These are phyloP conservation scores for Debaryomycetaceae sp. DNA, from an alignment of 1,139 yeast species.

Conservation along the genomic window DNA sequence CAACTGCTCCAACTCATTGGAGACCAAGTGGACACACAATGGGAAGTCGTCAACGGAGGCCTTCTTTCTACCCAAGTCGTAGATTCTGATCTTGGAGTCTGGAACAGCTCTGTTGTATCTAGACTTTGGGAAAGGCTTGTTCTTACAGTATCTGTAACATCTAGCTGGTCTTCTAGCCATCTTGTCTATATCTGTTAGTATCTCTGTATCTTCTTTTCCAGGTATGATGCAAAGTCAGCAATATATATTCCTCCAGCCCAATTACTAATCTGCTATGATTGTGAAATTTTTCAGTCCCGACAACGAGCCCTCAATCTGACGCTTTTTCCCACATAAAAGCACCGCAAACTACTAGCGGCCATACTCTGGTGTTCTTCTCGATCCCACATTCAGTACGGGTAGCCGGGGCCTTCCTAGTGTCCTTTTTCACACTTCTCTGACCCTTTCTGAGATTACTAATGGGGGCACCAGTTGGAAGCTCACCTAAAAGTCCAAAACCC, in stretches of 20 bases:
- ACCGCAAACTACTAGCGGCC: too few relatives aligned
- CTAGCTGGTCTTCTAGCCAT: conserved; percentile 99
- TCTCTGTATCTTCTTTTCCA: not conserved
- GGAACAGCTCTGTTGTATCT: conserved; percentile 99
- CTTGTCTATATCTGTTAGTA: conserved; percentile 50
- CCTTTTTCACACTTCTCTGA: not conserved
- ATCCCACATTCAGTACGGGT: too few relatives aligned
- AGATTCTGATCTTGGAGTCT: conserved; percentile 98
- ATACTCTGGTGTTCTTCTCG: too few relatives aligned
- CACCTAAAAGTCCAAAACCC: not conserved
- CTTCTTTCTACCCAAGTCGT: conserved; percentile 99
- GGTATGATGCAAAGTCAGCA: too few relatives aligned
- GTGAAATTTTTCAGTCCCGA: not conserved
- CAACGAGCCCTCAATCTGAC: not conserved
- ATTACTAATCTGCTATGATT: too few relatives aligned
- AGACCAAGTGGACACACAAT: conserved; percentile 97
- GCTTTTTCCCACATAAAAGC: not conserved
- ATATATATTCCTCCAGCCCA: too few relatives aligned
- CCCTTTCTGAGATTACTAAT: not conserved
- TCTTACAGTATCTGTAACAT: conserved; percentile 99
- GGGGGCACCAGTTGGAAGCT: not conserved
- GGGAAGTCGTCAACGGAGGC: conserved; percentile 99
- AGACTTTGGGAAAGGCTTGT: conserved; percentile 99
- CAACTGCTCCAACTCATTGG: conserved; percentile 98
- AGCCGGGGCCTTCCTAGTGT: not conserved